Evolutionary conservation across 352 stramenopile species (phyloP), one percentile per base, ranked within the genome.

Genomic region (Globisporangium ultimum): DNA sequence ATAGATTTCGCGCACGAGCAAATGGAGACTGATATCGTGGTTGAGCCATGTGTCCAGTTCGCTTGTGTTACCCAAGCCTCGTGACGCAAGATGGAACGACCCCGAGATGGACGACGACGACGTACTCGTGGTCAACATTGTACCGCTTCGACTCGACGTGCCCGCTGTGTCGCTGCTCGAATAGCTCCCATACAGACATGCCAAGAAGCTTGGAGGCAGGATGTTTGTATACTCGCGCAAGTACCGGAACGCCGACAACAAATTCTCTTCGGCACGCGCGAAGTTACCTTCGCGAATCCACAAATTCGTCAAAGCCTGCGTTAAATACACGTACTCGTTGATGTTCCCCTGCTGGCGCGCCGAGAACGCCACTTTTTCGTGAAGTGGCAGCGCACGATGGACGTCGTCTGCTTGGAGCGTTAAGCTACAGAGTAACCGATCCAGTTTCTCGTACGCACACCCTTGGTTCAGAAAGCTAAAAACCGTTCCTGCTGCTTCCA

Each of bases 321-420:
- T 90, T 59, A 95, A 62, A 63, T 92, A 95, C 12, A 95, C 74
- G 38, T 84, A 95, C 52, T 93, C 86, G 52, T 83, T 93, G 47
- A 88, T 76, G 47, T 95, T 95, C n/a, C 81, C 77, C 53, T 93
- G 84, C 13, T 68, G 71, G 46, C 90, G 76, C 14, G 79, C 78
- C 20, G 79, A 84, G 14, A 49, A 63, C 3, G 84, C 85, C 20
- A 93, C 86, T 36, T 93, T 92, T 51, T 93, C 82, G 45, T 95
- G 84, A 22, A 93, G 70, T 13, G 78, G 74, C 4, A 95, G 53
- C 13, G 86, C 86, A 34, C 84, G 80, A 47, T 79, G 73, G 8
- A 93, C 75, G 48, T 95, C 86, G 46, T 92, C 86, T 17, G 80
- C 80, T 54, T 93, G 77, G 2, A 88, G 64, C 9, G 84, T 93